A percentile compares a stretch with the other conserved stretches of the same genome.
phyloP scores from a whole-genome alignment of 1,139 yeast species.

The Scheffersomyces lignicola region DNA sequence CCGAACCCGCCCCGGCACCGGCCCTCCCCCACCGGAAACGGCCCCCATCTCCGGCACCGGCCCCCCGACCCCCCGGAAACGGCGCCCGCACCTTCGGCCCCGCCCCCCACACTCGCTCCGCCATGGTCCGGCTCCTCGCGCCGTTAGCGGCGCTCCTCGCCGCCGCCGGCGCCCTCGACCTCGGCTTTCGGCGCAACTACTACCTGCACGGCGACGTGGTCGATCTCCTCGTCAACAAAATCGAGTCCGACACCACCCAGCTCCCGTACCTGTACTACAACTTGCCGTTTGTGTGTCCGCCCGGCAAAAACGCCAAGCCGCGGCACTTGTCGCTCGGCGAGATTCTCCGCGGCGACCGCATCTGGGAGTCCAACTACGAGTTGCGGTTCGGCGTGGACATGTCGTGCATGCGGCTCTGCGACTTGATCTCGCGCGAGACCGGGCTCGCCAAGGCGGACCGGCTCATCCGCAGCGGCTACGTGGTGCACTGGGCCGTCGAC shows the following conservation, averaged over 20 bases:
- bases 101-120: no score
- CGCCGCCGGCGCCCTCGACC: slow-evolving; percentile 11
- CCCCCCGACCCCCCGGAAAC: no score
- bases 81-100: no score
- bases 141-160: no score
- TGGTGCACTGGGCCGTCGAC: slow-evolving; percentile 83
- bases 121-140: no score
- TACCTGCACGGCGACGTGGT: slow-evolving; percentile 60
- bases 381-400: slow-evolving; percentile 62
- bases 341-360: slow-evolving; percentile 77
- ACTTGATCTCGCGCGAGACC: slow-evolving; percentile 49
- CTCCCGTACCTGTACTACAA: slow-evolving; percentile 79
- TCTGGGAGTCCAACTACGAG: slow-evolving; percentile 71
- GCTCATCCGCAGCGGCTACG: slow-evolving; percentile 67
- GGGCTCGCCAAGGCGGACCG: slow-evolving; percentile 59
- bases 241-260: slow-evolving; percentile 74
- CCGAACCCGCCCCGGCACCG: no score
- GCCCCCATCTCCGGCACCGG: no score
- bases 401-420: slow-evolving; percentile 69
- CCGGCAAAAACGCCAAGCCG: slow-evolving; percentile 53
- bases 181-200: slow-evolving; percentile 25
- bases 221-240: slow-evolving; percentile 71
- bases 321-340: slow-evolving; percentile 74
- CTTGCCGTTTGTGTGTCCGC: slow-evolving; percentile 80
- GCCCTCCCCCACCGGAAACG: no score